These are phyloP conservation scores for Pholiota microspora DNA, from an alignment of 768 basidiomycete genomes.

Conservation along the genomic window DNA sequence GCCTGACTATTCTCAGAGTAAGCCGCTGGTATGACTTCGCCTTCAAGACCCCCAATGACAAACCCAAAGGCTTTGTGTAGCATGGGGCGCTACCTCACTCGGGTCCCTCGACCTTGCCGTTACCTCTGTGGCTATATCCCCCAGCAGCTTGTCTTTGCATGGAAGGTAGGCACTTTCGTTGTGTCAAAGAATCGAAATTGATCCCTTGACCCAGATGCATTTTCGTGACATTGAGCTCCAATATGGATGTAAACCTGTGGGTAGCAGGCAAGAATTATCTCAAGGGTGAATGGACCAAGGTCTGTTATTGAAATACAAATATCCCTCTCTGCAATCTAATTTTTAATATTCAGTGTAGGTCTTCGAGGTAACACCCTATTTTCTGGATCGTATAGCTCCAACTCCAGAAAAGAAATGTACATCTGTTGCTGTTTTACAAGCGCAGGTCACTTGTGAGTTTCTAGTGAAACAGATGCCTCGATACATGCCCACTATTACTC, in stretches of 20 bases:
- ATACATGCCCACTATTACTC: not conserved
- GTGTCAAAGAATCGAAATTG: not conserved
- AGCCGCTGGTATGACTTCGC: not conserved
- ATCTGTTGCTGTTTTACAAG: constrained; percentile 37
- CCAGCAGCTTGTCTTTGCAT: constrained; percentile 56
- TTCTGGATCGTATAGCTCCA: constrained; percentile 33
- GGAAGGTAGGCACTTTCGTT: constrained; percentile 48
- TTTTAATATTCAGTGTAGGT: constrained; percentile 34
- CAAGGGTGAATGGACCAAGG: constrained; percentile 73
- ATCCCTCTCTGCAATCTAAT: not conserved
- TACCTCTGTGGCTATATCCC: constrained; percentile 61
- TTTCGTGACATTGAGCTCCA: constrained; percentile 66
- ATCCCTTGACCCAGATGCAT: constrained; percentile 49
- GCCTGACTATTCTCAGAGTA: constrained; percentile 52
- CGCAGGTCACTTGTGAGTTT: constrained; percentile 57
- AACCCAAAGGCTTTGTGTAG: constrained; percentile 36
- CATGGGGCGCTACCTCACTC: constrained; percentile 65
- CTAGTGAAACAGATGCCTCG: not conserved
- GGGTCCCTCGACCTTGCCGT: constrained; percentile 73
- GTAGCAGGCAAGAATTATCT: constrained; percentile 61
- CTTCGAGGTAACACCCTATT: constrained; percentile 50
- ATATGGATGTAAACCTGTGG: constrained; percentile 76
- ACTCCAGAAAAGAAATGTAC: constrained; percentile 19
- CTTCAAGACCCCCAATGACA: not conserved
- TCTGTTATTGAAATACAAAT: constrained; percentile 18